Evolutionary conservation across 495 filamentous ascomycete genomes (phyloP).

Genomic region (Lindgomyces ingoldianus): DNA sequence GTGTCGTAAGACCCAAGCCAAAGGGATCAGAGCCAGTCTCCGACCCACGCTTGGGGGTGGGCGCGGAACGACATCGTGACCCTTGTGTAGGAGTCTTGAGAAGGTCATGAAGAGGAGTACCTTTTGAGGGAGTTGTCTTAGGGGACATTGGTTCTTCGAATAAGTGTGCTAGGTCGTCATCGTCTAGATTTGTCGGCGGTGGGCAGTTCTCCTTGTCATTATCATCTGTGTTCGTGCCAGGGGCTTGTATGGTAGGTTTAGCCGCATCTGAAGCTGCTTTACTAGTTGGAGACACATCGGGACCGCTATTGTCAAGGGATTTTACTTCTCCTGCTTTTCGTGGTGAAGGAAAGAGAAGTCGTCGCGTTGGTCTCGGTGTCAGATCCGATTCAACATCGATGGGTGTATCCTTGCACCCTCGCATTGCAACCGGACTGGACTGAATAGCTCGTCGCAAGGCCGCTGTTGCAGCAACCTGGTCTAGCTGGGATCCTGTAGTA

Average conservation of each 20-base stretch:
- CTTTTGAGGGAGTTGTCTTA: slow-evolving; percentile 32
- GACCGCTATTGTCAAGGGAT: slow-evolving; percentile 38
- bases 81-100: slow-evolving; percentile 39
- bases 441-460: slow-evolving; percentile 66
- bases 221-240: slow-evolving; percentile 40
- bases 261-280: neutral
- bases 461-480: slow-evolving; percentile 51
- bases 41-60: slow-evolving; percentile 21
- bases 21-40: neutral
- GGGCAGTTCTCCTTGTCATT: slow-evolving; percentile 49
- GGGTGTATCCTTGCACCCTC: slow-evolving; percentile 65
- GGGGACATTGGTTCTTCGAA: slow-evolving; percentile 29
- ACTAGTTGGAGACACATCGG: slow-evolving; percentile 4
- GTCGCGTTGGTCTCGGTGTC: slow-evolving; percentile 62
- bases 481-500: neutral
- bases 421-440: slow-evolving; percentile 68
- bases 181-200: slow-evolving; percentile 35
- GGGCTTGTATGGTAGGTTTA: neutral
- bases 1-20: slow-evolving; percentile 19
- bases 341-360: slow-evolving; percentile 71
- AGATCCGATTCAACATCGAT: slow-evolving; percentile 63
- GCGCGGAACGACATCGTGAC: slow-evolving; percentile 6
- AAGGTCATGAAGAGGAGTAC: slow-evolving; percentile 22
- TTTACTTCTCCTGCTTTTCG: slow-evolving; percentile 42
- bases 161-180: slow-evolving; percentile 38